A percentile compares a stretch with the other conserved stretches of the same genome.
These are phyloP conservation scores for Backusella tuberculispora DNA, from an alignment of 192 early-diverging fungal genomes.

Conservation along the genomic window DNA sequence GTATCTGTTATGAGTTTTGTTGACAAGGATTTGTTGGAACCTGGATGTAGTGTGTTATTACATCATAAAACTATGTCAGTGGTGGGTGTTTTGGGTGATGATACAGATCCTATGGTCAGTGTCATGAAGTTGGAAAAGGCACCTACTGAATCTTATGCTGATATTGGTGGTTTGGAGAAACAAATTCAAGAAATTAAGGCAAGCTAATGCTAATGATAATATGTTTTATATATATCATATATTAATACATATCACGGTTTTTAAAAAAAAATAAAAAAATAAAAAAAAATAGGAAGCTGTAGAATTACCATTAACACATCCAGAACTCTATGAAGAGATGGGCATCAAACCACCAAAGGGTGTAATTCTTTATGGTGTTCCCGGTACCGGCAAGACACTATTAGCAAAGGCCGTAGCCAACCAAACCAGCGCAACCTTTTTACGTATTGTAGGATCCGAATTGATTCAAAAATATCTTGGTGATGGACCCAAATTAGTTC, in stretches of 20 bases:
- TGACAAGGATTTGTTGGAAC: conserved; percentile 98
- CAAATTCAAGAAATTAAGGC: conserved; percentile 72
- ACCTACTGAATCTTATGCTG: conserved; percentile 94
- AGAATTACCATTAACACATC: conserved; percentile 83
- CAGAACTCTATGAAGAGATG: conserved; percentile 79
- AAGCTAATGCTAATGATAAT: background rate
- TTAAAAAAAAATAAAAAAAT: background rate
- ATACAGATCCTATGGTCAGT: conserved; percentile 94
- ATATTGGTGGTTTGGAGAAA: conserved; percentile 86
- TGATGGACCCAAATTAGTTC: conserved; percentile 94
- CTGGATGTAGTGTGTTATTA: conserved; percentile 92
- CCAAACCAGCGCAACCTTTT: conserved; percentile 91
- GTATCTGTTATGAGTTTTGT: conserved; percentile 98
- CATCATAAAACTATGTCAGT: conserved; percentile 94
- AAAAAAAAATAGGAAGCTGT: conserved; percentile 72
- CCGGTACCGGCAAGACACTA: conserved; percentile 88
- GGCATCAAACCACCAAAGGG: conserved; percentile 89
- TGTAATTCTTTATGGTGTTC: conserved; percentile 81
- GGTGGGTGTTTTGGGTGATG: conserved; percentile 94
- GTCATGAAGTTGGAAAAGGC: conserved; percentile 99
- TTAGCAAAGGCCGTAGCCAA: conserved; percentile 96
- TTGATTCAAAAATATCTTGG: conserved; percentile 99
- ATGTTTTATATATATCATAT: too few species aligned
- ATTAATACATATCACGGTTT: background rate
- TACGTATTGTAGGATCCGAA: conserved; percentile 95